A percentile compares a stretch with the other conserved stretches of the same genome.
Conservation (phyloP, 2,329 filamentous ascomycete species). For the Falciphora oryzae region DNA sequence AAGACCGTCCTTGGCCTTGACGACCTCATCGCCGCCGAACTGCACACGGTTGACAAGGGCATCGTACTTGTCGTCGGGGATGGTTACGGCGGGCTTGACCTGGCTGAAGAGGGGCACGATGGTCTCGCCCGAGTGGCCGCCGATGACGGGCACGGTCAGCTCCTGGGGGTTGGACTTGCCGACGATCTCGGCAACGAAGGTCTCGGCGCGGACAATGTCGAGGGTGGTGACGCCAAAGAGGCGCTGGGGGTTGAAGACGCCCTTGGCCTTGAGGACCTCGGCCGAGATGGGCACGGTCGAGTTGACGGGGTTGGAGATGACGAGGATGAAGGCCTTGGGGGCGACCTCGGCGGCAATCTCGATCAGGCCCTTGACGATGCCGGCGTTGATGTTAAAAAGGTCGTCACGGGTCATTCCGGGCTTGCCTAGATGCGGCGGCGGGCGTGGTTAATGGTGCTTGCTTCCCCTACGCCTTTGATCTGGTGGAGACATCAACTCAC, state of each 20-base stretch:
- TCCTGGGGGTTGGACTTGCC: constrained; percentile 79
- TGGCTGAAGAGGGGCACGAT: constrained; percentile 98
- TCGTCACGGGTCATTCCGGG: constrained; percentile 99
- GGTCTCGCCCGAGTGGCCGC: constrained; percentile 95
- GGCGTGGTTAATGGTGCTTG: not conserved
- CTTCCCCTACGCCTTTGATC: not conserved
- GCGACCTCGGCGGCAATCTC: constrained; percentile 81
- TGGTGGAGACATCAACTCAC: constrained; percentile 47
- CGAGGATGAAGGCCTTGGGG: constrained; percentile 89
- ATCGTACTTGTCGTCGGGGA: constrained; percentile 86
- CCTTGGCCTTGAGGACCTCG: constrained; percentile 90
- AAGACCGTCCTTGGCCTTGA: constrained; percentile 79
- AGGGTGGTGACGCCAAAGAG: constrained; percentile 98
- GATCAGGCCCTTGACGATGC: constrained; percentile 91
- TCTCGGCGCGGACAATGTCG: constrained; percentile 96
- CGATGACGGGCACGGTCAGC: constrained; percentile 84
- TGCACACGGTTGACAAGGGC: constrained; percentile 91
- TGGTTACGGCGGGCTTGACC: constrained; percentile 70
- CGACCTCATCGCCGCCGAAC: constrained; percentile 93
- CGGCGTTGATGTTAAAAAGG: constrained; percentile 99
- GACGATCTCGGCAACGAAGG: constrained; percentile 81
- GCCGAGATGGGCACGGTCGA: constrained; percentile 96
- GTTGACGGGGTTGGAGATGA: constrained; percentile 99
- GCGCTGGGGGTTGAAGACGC: constrained; percentile 90
- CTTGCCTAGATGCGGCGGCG: constrained; percentile 61